Percentiles rank a stretch among this genome's conserved stretches.
Conservation (phyloP, 164 flowering plant genomes). For the Platanus orientalis region DNA sequence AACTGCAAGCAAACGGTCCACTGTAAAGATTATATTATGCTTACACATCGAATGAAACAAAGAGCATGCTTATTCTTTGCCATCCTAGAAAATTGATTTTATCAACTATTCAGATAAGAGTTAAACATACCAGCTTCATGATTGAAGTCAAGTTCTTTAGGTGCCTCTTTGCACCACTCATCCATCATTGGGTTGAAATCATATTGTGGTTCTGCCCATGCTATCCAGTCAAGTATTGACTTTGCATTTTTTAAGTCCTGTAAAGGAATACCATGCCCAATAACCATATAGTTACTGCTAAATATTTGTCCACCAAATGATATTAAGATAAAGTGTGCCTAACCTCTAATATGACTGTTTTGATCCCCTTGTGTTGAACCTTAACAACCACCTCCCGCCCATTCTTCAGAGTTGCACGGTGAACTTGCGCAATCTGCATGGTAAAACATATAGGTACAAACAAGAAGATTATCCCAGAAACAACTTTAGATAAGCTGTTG, state of each 20-base stretch:
- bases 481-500: no score
- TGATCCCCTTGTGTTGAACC: constrained; percentile 93
- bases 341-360: constrained; percentile 85
- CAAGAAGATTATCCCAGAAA: no score
- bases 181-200: constrained; percentile 88
- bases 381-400: constrained; percentile 88
- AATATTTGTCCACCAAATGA: constrained; percentile 9
- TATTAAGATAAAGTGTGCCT: constrained; percentile 12
- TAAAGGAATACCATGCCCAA: constrained; percentile 8
- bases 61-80: neutral
- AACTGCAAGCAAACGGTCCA: neutral
- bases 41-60: neutral
- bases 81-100: neutral
- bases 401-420: constrained; percentile 75
- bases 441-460: neutral
- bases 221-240: constrained; percentile 94
- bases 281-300: constrained; percentile 10
- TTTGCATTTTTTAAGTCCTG: constrained; percentile 96
- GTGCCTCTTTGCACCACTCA: constrained; percentile 99
- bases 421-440: constrained; percentile 95
- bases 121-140: constrained; percentile 98
- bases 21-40: neutral
- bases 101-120: neutral
- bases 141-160: constrained; percentile 92
- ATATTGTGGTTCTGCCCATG: constrained; percentile 98